These are phyloP conservation scores for Friedmanniomyces endolithicus DNA, from an alignment of 495 filamentous ascomycete species.

Conservation along the genomic window DNA sequence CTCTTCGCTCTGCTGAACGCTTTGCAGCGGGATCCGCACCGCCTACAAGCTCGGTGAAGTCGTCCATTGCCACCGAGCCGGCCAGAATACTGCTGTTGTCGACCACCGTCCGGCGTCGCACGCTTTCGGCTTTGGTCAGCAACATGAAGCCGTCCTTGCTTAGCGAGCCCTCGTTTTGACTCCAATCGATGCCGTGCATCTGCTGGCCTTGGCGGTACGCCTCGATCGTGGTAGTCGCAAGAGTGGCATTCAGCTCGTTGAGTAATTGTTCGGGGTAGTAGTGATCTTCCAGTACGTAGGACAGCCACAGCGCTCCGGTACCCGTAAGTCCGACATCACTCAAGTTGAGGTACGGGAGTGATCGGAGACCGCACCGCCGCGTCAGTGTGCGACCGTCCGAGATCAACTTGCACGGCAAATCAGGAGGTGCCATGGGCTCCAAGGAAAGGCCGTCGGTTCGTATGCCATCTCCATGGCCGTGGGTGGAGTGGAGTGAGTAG, in stretches of 20 bases:
- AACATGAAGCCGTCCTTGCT: constrained; percentile 16
- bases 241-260: constrained; percentile 9
- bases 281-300: constrained; percentile 35
- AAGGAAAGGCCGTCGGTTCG: neutral
- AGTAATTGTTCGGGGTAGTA: constrained; percentile 33
- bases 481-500: constrained; percentile 2
- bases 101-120: constrained; percentile 7
- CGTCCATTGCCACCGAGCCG: neutral
- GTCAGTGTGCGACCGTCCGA: constrained; percentile 22
- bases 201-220: constrained; percentile 7
- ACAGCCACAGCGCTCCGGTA: constrained; percentile 33
- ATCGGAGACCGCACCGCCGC: constrained; percentile 35
- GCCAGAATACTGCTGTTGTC: constrained; percentile 3
- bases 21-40: neutral
- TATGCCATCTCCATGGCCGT: neutral
- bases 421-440: neutral
- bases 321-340: constrained; percentile 31
- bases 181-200: constrained; percentile 18
- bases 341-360: constrained; percentile 36
- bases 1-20: neutral
- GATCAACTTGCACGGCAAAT: constrained; percentile 14
- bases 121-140: constrained; percentile 14
- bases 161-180: constrained; percentile 9
- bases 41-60: neutral
- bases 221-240: constrained; percentile 3